phyloP scores from a whole-genome alignment of 2,329 filamentous ascomycete species.

The Lasiodiplodia theobromae region DNA sequence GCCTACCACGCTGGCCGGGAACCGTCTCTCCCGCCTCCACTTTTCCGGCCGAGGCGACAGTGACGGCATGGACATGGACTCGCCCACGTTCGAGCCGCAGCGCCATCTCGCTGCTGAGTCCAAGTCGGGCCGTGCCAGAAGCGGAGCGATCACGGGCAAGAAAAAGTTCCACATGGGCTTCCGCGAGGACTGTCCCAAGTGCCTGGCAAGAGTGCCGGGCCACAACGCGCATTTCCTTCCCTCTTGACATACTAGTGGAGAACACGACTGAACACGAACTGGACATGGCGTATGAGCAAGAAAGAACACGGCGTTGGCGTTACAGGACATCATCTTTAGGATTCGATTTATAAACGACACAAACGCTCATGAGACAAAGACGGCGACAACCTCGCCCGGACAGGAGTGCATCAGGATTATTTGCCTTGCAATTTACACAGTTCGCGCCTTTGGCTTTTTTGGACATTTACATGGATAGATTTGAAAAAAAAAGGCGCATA shows the following conservation, averaged over 20 bases:
- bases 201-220: conserved; percentile 54
- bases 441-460: not conserved
- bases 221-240: conserved; percentile 58
- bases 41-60: conserved; percentile 37
- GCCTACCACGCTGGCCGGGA: conserved; percentile 46
- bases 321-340: not conserved
- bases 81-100: conserved; percentile 30
- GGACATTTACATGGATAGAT: not conserved
- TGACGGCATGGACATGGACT: conserved; percentile 44
- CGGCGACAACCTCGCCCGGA: conserved; percentile 1
- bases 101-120: conserved; percentile 25
- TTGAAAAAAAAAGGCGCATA: not conserved
- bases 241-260: conserved; percentile 9
- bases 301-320: conserved; percentile 14
- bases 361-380: not conserved
- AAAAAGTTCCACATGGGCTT: conserved; percentile 57
- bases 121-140: conserved; percentile 45
- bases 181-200: conserved; percentile 59
- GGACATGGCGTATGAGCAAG: not conserved
- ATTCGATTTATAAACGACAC: not conserved
- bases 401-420: conserved; percentile 8
- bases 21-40: conserved; percentile 48
- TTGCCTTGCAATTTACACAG: not conserved
- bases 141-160: conserved; percentile 47
- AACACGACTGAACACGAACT: conserved; percentile 2